A percentile compares a stretch with the other conserved stretches of the same genome.
Evolutionary conservation across 31 red algal species (phyloP).

Genomic region (Asparagopsis taxiformis): DNA sequence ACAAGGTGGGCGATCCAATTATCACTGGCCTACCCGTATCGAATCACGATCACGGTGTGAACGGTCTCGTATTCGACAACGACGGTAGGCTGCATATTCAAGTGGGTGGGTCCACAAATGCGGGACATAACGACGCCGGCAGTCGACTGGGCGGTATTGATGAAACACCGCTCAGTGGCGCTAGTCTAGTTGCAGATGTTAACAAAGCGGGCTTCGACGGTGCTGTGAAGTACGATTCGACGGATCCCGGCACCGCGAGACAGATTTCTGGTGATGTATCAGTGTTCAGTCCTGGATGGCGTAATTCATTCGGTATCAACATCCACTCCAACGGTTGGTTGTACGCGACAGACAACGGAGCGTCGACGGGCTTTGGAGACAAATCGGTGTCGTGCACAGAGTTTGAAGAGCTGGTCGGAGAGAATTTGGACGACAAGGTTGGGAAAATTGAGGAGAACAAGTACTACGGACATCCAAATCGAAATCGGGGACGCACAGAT

Average conservation of each 20-base stretch:
- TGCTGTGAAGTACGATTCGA: conserved; percentile 14
- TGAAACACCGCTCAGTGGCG: conserved; percentile 15
- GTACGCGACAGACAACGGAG: conserved; percentile 40
- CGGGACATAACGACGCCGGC: conserved; percentile 9
- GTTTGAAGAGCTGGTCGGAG: not conserved
- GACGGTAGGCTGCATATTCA: conserved; percentile 21
- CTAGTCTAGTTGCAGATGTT: conserved; percentile 10
- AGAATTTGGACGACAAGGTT: conserved; percentile 3
- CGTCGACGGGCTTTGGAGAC: conserved; percentile 23
- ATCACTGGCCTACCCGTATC: conserved; percentile 42
- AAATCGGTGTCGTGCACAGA: conserved; percentile 5
- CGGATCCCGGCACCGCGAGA: not conserved
- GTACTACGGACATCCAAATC: conserved; percentile 29
- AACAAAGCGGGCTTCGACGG: conserved; percentile 36
- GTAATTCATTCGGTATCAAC: conserved; percentile 27
- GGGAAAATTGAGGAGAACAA: not conserved
- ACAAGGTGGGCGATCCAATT: conserved; percentile 1
- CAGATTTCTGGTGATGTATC: conserved; percentile 24
- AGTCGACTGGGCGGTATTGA: conserved; percentile 11
- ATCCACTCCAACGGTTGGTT: conserved; percentile 18
- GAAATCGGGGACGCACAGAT: conserved; percentile 17
- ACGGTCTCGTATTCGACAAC: conserved; percentile 32
- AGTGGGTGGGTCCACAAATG: conserved; percentile 41
- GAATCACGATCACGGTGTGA: conserved; percentile 36
- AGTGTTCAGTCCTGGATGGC: conserved; percentile 21